A percentile compares a stretch with the other conserved stretches of the same genome.
Evolutionary conservation across 192 early-diverging fungal species (phyloP).

Genomic region (Coemansia sp.): DNA sequence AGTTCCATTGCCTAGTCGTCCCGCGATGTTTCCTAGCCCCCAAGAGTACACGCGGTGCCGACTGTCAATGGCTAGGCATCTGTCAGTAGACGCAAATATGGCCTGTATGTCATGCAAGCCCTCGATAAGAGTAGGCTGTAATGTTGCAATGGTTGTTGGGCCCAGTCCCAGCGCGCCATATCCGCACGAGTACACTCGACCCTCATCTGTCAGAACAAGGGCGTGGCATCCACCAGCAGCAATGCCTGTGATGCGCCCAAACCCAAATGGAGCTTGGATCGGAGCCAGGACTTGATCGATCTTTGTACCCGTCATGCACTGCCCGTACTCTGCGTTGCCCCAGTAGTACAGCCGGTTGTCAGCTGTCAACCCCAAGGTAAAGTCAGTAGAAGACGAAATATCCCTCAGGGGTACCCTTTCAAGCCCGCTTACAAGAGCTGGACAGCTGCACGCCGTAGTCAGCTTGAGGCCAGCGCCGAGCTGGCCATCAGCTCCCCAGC

Average conservation of each 20-base stretch:
- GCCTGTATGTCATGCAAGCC: slow-evolving; percentile 37
- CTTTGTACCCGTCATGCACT: slow-evolving; percentile 57
- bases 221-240: slow-evolving; percentile 69
- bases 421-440: slow-evolving; percentile 52
- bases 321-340: slow-evolving; percentile 78
- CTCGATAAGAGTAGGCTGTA: slow-evolving; percentile 49
- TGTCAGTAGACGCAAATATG: slow-evolving; percentile 62
- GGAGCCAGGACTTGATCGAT: slow-evolving; percentile 59
- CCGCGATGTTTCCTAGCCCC: slow-evolving; percentile 39
- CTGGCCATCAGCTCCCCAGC: slow-evolving; percentile 78
- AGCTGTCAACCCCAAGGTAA: slow-evolving; percentile 58
- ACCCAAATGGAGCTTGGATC: slow-evolving; percentile 47
- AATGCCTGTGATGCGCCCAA: slow-evolving; percentile 49
- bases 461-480: slow-evolving; percentile 58
- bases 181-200: slow-evolving; percentile 64
- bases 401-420: slow-evolving; percentile 44
- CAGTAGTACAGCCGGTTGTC: slow-evolving; percentile 63
- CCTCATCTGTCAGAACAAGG: slow-evolving; percentile 54
- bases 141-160: slow-evolving; percentile 31
- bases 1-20: slow-evolving; percentile 28
- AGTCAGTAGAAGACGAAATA: slow-evolving; percentile 66
- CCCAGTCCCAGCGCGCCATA: slow-evolving; percentile 68
- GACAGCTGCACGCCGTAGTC: slow-evolving; percentile 40
- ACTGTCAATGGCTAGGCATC: slow-evolving; percentile 29
- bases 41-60: slow-evolving; percentile 29